Evolutionary conservation across 495 filamentous ascomycete species (phyloP).

Genomic region (Tuber umbilicatum): DNA sequence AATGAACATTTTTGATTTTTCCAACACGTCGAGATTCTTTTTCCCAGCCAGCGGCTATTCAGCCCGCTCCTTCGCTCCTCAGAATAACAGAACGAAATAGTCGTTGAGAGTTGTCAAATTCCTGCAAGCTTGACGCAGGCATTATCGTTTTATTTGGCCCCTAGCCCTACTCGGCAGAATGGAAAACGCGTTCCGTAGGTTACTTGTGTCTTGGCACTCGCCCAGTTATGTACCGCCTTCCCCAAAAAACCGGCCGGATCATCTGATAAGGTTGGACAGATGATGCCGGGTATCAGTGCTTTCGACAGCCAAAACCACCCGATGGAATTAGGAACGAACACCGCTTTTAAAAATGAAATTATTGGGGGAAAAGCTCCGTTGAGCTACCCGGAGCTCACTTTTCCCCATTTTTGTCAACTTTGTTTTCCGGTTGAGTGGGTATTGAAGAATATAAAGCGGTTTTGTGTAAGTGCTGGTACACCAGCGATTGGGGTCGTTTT

Average conservation of each 20-base stretch:
- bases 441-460: no score
- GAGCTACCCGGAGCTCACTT: no score
- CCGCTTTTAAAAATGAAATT: no score
- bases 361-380: no score
- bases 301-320: no score
- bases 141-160: conserved; percentile 21
- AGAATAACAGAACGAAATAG: conserved; percentile 4
- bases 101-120: conserved; percentile 5
- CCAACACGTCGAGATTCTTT: conserved; percentile 4
- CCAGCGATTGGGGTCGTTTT: no score
- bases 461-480: no score
- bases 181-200: conserved; percentile 9
- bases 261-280: background rate
- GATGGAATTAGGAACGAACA: no score
- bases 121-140: conserved; percentile 23
- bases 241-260: background rate
- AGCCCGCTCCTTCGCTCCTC: background rate
- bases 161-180: background rate
- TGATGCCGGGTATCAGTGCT: no score
- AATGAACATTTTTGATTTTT: background rate
- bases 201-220: conserved; percentile 14
- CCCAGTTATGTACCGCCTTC: background rate
- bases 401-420: no score
- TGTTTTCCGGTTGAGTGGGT: no score
- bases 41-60: conserved; percentile 4